Evolutionary conservation across 306 rosid genomes (phyloP).

Genomic region (Pterocarpus macrocarpus): DNA sequence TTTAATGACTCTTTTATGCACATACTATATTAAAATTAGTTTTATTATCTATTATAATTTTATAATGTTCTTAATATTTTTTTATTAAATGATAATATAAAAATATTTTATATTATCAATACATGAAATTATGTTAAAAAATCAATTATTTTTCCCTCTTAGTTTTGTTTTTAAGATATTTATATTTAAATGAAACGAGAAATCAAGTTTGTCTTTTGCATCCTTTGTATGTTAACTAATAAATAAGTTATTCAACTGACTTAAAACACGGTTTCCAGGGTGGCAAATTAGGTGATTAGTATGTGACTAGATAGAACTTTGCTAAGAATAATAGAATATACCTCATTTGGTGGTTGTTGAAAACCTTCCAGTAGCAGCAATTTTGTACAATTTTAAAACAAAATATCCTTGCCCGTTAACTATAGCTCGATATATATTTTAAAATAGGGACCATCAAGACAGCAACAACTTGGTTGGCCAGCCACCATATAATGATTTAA

Average conservation of each 20-base stretch:
- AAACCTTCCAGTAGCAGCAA: constrained; percentile 32
- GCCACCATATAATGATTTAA: not conserved
- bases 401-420: constrained; percentile 20
- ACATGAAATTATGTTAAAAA: no score
- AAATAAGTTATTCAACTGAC: not conserved
- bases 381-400: constrained; percentile 17
- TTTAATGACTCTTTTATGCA: not conserved
- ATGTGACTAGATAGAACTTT: not conserved
- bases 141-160: no score
- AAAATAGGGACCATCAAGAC: constrained; percentile 4
- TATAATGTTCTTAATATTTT: not conserved
- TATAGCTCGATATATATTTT: constrained; percentile 6
- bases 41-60: no score
- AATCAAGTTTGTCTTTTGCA: not conserved
- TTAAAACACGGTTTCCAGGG: not conserved
- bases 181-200: not conserved
- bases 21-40: not conserved
- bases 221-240: not conserved
- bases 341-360: constrained; percentile 24
- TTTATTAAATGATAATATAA: not conserved
- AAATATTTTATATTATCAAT: no score
- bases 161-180: no score
- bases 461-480: not conserved
- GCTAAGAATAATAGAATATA: constrained; percentile 25
- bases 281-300: constrained; percentile 39